These are phyloP conservation scores for Aspergillus avenaceus DNA, from an alignment of 495 filamentous ascomycete genomes.

Conservation along the genomic window DNA sequence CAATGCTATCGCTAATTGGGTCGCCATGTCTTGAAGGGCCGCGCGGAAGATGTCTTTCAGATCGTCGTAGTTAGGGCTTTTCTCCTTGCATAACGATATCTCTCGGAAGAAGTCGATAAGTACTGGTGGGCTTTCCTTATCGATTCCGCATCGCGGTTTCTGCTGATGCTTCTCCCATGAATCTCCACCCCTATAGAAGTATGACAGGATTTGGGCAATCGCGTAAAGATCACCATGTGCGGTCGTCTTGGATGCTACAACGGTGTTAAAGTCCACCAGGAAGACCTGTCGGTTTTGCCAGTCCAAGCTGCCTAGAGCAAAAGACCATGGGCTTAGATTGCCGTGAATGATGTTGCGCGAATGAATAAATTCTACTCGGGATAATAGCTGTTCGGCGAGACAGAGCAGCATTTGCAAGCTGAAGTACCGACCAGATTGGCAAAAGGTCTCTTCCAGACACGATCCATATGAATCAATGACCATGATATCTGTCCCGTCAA, in stretches of 20 bases:
- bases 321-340: neutral
- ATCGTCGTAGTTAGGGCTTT: neutral
- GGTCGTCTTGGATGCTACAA: neutral
- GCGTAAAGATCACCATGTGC: neutral
- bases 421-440: conserved; percentile 2
- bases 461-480: neutral
- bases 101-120: neutral
- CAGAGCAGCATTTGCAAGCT: neutral
- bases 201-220: neutral
- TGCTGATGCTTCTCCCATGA: neutral
- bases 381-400: neutral
- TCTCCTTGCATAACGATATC: neutral
- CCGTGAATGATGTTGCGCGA: neutral
- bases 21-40: neutral
- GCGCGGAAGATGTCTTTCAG: neutral
- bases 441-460: neutral
- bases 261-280: neutral
- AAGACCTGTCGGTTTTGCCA: conserved; percentile 1
- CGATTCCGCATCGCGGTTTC: neutral
- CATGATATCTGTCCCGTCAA: conserved; percentile 1
- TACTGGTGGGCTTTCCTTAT: neutral
- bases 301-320: neutral
- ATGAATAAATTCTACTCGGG: conserved; percentile 1
- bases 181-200: neutral
- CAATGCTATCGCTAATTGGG: neutral